Base-by-base conservation (phyloP, 2,329 filamentous ascomycete genomes). In the Cladophialophora bantiana region DNA sequence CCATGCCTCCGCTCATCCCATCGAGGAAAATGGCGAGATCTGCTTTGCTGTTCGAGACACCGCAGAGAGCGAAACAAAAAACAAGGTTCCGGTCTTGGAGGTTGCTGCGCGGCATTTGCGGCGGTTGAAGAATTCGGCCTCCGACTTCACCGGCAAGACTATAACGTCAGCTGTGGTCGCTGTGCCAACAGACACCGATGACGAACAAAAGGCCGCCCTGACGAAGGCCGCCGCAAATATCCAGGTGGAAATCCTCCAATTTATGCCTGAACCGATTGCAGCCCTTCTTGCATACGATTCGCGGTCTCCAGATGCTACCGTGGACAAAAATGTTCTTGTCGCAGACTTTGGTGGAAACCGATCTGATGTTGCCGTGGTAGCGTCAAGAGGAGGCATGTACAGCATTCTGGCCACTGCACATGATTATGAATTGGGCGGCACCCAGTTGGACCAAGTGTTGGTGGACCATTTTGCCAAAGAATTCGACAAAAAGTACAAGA, bases 391-490 rank as follows among this genome's bases (percentile, higher is more conserved):
- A 70, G 95, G 95, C 77, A 94, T 98, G 84, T 98, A 98, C 86
- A 97, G 93, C 68, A 89, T 97, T 74, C 86, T 99, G 66, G 93
- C 95, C 20, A 96, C 94, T 12, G 88, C 90, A 35, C 95, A 98
- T 83, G 95, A 99, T 84, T 97, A 96, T 81, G 94, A 98, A 77
- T 91, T 94, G 73, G 89, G 92, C 64, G 95, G 95, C 76, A 85
- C 88, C 40, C 89, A 93, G 72, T 85, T 99, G 65, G 95, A 99
- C 83, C 87, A 95, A 78, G 90, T 94, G 58, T 86, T 99, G 66
- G 91, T 97, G 78, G 94, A 99, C 78, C 90, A 97, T 84, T 97
- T 98, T 74, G 91, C 94, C 74, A 99, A 99, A 86, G 95, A 99
- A 81, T 99, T 99, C 83, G 87, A 95, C 77, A 98, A 99, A 88